Percentiles rank a stretch among this genome's conserved stretches.
Evolutionary conservation across 2,329 filamentous ascomycete species (phyloP).

Genomic region (Penicillium rolfsii): DNA sequence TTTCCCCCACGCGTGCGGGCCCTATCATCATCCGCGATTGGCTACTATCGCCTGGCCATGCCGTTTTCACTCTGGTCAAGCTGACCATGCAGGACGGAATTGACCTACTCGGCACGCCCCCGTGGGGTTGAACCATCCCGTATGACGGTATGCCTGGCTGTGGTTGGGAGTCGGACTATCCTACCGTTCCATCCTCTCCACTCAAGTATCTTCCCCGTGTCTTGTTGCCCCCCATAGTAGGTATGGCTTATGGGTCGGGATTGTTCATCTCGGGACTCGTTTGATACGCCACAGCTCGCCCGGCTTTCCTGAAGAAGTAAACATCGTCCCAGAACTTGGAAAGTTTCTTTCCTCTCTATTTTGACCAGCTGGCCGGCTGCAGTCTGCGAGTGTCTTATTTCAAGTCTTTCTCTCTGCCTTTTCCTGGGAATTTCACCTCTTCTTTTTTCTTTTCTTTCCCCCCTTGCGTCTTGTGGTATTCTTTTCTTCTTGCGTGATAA

Average conservation of each 20-base stretch:
- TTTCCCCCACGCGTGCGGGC: not conserved
- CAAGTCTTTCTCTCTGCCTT: not conserved
- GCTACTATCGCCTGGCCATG: not conserved
- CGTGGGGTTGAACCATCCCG: constrained; percentile 1
- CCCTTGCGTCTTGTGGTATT: constrained; percentile 15
- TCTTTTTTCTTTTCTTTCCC: not conserved
- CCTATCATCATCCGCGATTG: not conserved
- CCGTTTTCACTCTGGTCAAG: not conserved
- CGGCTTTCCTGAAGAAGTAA: not conserved
- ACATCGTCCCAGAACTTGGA: not conserved
- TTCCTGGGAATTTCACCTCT: not conserved
- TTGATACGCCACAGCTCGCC: constrained; percentile 11
- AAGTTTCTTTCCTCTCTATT: not conserved
- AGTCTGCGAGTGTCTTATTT: not conserved
- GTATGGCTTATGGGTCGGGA: not conserved
- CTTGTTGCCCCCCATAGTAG: not conserved
- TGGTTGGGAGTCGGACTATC: not conserved
- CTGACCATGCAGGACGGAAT: not conserved
- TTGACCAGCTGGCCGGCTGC: not conserved
- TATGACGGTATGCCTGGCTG: not conserved
- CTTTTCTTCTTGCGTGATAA: constrained; percentile 5
- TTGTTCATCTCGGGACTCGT: constrained; percentile 1
- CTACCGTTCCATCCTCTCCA: not conserved
- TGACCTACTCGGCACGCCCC: constrained; percentile 1
- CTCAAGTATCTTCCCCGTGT: not conserved